Evolutionary conservation across 441 rosid species (phyloP), one percentile per base, ranked within the genome.

Genomic region (Jatropha podagrica): DNA sequence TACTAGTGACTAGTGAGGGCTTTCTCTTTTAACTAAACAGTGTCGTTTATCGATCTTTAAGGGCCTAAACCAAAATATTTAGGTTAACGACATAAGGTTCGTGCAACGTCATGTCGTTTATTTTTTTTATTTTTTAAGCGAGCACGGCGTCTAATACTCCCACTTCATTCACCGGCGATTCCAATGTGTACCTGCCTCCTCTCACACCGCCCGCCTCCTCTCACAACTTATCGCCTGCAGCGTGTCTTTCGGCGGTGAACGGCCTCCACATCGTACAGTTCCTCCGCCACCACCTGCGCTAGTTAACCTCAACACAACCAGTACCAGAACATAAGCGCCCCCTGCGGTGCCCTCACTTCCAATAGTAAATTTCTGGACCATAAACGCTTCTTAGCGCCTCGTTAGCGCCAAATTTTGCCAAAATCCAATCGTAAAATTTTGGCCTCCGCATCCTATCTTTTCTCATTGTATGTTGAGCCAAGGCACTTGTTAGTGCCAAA

Each of bases 331-430:
- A 82, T 58, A 74, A 85, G 9, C 89, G 94, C 83, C 89, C 92
- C 40, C 92, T 95, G 59, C 86, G 90, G 75, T 93, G 99, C 76
- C 89, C 92, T 62, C 98, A 91, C 81, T 95, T 95, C 82, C 84
- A 93, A 67, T 81, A 89, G 96, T 95, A 86, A 72, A 83, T 82
- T 65, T 26, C 52, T 73, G 11, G 1, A 56, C 7, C 68, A 6
- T 23, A 26, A 4, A 41, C 5, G 13, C 55, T 44, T 37, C 14
- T 41, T 32, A 32, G 32, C 1, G 32, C 32, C 32, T 32, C 2
- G 32, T 32, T 32, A 32, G 32, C 1, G 32, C 32, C 32, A 32
- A 32, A 32, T 32, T 32, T 32, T 32, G 32, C 32, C 32, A 2
- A 32, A 32, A 1, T 32, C 32, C 32, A 32, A 32, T 32, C 1